phyloP scores from a whole-genome alignment of 306 rosid genomes.

The Gleditsia sinensis region DNA sequence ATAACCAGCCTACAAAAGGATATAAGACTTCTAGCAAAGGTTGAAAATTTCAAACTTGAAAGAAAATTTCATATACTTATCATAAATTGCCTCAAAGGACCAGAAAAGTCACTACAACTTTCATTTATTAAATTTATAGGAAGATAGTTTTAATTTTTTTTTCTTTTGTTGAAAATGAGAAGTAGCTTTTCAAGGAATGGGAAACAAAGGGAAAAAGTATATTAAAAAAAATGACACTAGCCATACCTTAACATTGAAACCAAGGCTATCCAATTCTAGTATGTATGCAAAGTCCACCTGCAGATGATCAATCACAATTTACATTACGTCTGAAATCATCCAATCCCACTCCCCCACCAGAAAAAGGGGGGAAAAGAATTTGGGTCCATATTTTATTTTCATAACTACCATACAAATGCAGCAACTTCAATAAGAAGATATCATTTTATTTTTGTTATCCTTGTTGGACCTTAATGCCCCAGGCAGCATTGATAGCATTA shows the following conservation, averaged over 20 bases:
- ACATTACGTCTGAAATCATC: constrained; percentile 21
- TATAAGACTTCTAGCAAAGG: background rate
- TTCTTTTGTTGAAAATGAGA: too few relatives aligned
- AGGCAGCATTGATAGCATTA: constrained; percentile 10
- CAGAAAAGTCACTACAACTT: background rate
- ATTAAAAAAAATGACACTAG: background rate
- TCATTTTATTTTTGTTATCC: background rate
- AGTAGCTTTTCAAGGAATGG: background rate
- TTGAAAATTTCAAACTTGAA: background rate
- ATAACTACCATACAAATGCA: background rate
- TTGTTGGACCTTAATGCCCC: background rate
- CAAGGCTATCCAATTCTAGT: constrained; percentile 91
- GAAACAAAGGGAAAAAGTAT: constrained; percentile 8
- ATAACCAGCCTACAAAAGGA: constrained; percentile 51
- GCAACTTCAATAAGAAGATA: background rate
- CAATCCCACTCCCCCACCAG: background rate
- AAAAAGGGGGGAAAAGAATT: background rate
- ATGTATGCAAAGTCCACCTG: constrained; percentile 92
- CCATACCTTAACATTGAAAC: constrained; percentile 86
- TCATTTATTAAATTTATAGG: constrained; percentile 2
- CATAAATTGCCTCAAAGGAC: constrained; percentile 22
- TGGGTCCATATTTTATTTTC: background rate
- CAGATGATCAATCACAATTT: constrained; percentile 35
- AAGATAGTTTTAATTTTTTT: background rate
- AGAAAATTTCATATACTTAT: background rate